These are phyloP conservation scores for Nicotiana attenuata DNA, from an alignment of 257 asterid genomes.

Conservation along the genomic window DNA sequence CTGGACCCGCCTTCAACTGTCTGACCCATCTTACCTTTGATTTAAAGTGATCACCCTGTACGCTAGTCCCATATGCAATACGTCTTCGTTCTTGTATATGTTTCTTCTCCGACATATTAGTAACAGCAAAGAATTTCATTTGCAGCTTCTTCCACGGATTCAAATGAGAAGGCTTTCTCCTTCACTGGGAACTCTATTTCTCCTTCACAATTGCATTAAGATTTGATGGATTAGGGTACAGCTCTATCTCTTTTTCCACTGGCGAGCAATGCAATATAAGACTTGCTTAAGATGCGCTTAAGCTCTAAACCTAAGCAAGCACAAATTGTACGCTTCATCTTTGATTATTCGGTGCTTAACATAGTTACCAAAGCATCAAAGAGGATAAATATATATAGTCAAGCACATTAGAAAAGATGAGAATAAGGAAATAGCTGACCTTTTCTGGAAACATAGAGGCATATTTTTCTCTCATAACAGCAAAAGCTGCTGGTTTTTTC, in stretches of 20 bases:
- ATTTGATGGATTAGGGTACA: too few species aligned
- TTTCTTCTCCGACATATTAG: too few species aligned
- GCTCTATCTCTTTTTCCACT: not conserved
- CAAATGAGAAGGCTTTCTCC: too few species aligned
- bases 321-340: not conserved
- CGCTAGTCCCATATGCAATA: too few species aligned
- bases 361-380: not conserved
- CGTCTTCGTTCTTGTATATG: too few species aligned
- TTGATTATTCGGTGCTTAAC: not conserved
- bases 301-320: not conserved
- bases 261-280: not conserved
- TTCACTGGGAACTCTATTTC: too few species aligned
- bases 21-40: too few species aligned
- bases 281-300: not conserved
- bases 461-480: slow-evolving; percentile 37
- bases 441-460: slow-evolving; percentile 74
- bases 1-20: too few species aligned
- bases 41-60: too few species aligned
- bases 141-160: too few species aligned
- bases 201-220: too few species aligned
- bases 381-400: not conserved
- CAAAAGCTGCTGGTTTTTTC: slow-evolving; percentile 38
- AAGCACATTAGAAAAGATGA: not conserved
- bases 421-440: slow-evolving; percentile 37
- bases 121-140: too few species aligned